Conservation (phyloP, 202 grass and related monocot genomes). For the Zizania palustris region DNA sequence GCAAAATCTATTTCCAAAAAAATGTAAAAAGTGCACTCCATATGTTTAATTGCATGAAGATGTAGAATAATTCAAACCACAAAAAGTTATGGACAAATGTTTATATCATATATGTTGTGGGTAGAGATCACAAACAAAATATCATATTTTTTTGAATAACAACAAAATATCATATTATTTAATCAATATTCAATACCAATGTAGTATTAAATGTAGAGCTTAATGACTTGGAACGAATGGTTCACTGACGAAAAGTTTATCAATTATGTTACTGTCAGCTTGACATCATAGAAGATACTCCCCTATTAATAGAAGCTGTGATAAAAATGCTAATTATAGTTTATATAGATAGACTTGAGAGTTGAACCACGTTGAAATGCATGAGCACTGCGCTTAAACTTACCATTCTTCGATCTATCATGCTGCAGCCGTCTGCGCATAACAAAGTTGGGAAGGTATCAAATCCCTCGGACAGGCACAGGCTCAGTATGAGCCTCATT, state of each 20-base stretch:
- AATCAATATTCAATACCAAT: constrained; percentile 13
- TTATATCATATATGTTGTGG: background rate
- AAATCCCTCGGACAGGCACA: constrained; percentile 83
- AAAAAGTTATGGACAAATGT: background rate
- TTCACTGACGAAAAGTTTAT: background rate
- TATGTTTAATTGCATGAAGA: background rate
- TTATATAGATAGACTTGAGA: background rate
- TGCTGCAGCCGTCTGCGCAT: constrained; percentile 82
- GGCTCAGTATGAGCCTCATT: constrained; percentile 80
- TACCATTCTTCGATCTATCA: constrained; percentile 97
- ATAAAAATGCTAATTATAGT: constrained; percentile 14
- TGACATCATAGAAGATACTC: background rate
- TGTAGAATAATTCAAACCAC: background rate
- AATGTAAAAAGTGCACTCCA: background rate
- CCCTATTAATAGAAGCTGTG: background rate
- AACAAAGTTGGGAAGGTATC: constrained; percentile 91
- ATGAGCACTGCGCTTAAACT: constrained; percentile 8
- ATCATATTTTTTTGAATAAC: too few relatives aligned
- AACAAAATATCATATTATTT: background rate
- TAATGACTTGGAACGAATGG: background rate
- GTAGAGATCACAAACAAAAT: background rate
- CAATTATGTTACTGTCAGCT: background rate
- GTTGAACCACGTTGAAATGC: constrained; percentile 22
- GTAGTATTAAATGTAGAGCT: background rate
- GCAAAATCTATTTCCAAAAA: too few relatives aligned